Base-by-base conservation (phyloP, 306 rosid species). In the Spatholobus suberectus region DNA sequence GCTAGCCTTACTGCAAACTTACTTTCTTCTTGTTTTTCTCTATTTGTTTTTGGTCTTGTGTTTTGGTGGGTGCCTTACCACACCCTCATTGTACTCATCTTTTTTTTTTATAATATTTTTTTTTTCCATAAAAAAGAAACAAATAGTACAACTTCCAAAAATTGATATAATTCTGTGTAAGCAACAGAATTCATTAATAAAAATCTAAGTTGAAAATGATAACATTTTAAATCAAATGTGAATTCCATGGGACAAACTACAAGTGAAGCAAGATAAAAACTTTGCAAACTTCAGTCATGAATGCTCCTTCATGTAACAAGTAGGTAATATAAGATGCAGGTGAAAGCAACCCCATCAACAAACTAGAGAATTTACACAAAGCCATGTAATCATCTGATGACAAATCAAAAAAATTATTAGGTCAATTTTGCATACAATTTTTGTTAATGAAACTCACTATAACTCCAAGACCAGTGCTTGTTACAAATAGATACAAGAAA, bases 381-480 rank as follows among this genome's bases (percentile, higher is more conserved):
- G 21, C 27, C 41, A 17, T 52, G 12, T 43, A 32, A 14, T 44
- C 37, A 55, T 40, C 41, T 63, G 13, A 29, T 17, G 8, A 14
- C 41, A 29, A 37, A 27, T 61, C 38, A 14, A 62, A 14, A 29
- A 14, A 43, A 6, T 17, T 38, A 21, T 8, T 29, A 10, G 24
- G 46, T 13, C 7, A 29, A 49, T 32, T 70, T 40, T 18, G 75
- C 63, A 27, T 61, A 29, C 15, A 61, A 32, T 63, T 46, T 46
- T 73, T 21, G 61, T 18, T 20, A 43, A 18, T 6, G 18, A 20
- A 81, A 87, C 98, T 92, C 86, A 95, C 98, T 10, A 75, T 3
- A 73, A 91, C 65, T 38, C 97, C 97, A 58, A 93, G 99, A 73
- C 67, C 86, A 65, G 99, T 93, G 90, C 99, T 95, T n/a, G 94